A percentile compares a stretch with the other conserved stretches of the same genome.
phyloP scores from a whole-genome alignment of 129 eudicot species.

The Logfia minima region DNA sequence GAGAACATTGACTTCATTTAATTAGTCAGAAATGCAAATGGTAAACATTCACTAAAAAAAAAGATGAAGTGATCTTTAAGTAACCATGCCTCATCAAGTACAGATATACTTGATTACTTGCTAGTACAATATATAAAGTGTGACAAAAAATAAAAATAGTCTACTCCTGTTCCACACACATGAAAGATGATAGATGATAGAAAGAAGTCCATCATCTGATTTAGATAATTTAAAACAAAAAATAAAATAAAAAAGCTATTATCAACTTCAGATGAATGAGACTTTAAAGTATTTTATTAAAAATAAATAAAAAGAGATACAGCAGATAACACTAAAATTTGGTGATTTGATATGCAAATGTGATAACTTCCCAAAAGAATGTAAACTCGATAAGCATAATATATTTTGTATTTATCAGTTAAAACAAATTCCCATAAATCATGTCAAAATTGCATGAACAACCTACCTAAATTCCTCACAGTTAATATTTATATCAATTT shows the following conservation, averaged over 20 bases:
- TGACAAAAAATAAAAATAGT: background rate
- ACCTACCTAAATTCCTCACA: conserved; percentile 18
- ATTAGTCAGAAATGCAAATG: background rate
- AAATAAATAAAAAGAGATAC: background rate
- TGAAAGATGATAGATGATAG: background rate
- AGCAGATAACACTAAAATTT: background rate
- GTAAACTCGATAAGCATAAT: conserved; percentile 5
- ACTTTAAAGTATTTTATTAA: background rate
- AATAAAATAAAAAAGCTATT: background rate
- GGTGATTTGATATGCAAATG: background rate
- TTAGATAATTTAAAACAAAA: background rate
- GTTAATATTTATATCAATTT: conserved; percentile 5
- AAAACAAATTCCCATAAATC: conserved; percentile 16
- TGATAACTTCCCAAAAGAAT: background rate
- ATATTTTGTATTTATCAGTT: background rate
- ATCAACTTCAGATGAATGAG: background rate
- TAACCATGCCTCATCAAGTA: conserved; percentile 10
- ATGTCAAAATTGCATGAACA: conserved; percentile 23
- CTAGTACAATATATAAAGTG: background rate
- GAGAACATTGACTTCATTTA: conserved; percentile 22
- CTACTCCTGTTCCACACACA: background rate
- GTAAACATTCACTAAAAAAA: conserved; percentile 5
- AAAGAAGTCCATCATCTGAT: conserved; percentile 10
- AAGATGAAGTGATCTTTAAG: conserved; percentile 6
- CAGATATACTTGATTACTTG: conserved; percentile 1